A percentile compares a stretch with the other conserved stretches of the same genome.
These are phyloP conservation scores for Pistacia atlantica DNA, from an alignment of 345 rosid species.

Conservation along the genomic window DNA sequence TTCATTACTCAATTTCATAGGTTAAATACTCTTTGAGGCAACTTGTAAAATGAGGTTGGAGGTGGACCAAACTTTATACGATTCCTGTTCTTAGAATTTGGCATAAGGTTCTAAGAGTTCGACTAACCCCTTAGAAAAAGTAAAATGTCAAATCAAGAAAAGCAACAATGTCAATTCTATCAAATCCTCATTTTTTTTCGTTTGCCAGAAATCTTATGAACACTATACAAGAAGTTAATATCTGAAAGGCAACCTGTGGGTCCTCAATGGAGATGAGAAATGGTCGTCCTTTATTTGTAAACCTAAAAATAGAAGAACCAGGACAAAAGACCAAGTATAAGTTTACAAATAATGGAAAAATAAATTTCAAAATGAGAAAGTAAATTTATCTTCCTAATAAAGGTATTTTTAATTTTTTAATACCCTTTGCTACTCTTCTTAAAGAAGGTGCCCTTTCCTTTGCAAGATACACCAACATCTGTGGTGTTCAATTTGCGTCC, in stretches of 20 bases:
- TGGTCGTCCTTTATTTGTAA: constrained; percentile 57
- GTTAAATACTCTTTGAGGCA: neutral
- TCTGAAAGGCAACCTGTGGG: constrained; percentile 66
- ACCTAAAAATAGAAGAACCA: constrained; percentile 39
- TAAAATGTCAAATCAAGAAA: neutral
- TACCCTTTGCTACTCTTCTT: constrained; percentile 78
- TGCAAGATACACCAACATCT: constrained; percentile 94
- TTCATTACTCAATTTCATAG: neutral
- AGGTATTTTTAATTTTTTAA: constrained; percentile 13
- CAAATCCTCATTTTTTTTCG: neutral
- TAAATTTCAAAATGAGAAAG: constrained; percentile 2
- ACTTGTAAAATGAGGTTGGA: neutral
- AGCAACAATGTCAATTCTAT: neutral
- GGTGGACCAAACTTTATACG: neutral
- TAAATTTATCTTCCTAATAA: neutral
- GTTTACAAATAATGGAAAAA: neutral
- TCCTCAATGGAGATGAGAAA: constrained; percentile 89
- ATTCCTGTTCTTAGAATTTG: neutral
- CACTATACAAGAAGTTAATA: neutral
- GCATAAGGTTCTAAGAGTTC: neutral
- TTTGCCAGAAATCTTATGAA: constrained; percentile 13
- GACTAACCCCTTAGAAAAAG: neutral
- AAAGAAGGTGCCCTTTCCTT: constrained; percentile 63
- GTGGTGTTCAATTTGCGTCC: constrained; percentile 76
- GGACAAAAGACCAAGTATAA: constrained; percentile 10